phyloP scores from a whole-genome alignment of 192 early-diverging fungal genomes.

The Mortierella claussenii region DNA sequence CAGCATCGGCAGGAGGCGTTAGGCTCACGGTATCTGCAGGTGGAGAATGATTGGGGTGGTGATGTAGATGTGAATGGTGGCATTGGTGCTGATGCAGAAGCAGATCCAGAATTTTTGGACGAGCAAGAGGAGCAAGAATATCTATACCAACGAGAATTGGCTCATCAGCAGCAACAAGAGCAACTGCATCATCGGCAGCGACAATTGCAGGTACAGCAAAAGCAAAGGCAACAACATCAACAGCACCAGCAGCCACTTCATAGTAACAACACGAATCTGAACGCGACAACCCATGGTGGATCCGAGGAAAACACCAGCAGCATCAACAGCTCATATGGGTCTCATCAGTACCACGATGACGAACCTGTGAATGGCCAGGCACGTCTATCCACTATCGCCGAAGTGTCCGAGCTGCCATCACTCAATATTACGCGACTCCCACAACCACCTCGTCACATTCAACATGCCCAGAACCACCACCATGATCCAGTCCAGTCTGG shows the following conservation, averaged over 20 bases:
- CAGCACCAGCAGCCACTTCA: slow-evolving; percentile 11
- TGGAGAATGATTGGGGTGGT: slow-evolving; percentile 22
- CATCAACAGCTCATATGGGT: neutral
- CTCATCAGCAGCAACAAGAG: slow-evolving; percentile 8
- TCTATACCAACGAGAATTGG: slow-evolving; percentile 1
- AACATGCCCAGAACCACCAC: neutral
- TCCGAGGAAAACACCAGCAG: neutral
- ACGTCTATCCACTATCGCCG: slow-evolving; percentile 39
- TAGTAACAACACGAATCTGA: too few species aligned
- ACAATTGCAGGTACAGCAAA: neutral
- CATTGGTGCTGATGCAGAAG: too few species aligned
- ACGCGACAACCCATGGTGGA: neutral
- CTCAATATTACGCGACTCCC: slow-evolving; percentile 23
- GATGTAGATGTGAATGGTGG: neutral
- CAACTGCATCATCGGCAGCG: slow-evolving; percentile 4
- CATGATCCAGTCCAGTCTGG: slow-evolving; percentile 9
- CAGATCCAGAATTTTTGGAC: slow-evolving; percentile 8
- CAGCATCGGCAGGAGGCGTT: slow-evolving; percentile 1
- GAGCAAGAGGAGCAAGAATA: slow-evolving; percentile 8
- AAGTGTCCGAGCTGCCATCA: slow-evolving; percentile 41
- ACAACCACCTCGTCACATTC: neutral
- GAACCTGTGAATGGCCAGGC: slow-evolving; percentile 23
- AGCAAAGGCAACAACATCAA: slow-evolving; percentile 5
- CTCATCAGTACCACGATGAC: slow-evolving; percentile 21
- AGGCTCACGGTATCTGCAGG: slow-evolving; percentile 24